Base-by-base conservation (phyloP, 2,329 filamentous ascomycete genomes). In the Xylaria polymorpha region DNA sequence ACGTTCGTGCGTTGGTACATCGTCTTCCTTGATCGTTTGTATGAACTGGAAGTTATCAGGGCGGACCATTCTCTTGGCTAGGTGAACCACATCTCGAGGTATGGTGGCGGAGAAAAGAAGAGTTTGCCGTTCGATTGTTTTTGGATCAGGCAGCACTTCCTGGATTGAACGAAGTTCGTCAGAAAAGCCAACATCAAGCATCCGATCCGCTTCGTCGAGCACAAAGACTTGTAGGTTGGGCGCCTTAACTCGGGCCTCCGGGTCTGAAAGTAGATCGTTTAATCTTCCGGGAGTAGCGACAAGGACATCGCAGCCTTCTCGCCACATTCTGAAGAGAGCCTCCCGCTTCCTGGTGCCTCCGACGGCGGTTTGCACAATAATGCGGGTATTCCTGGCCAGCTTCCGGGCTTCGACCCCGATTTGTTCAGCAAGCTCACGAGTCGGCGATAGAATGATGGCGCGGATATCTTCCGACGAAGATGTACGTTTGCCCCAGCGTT, bases 31-130 rank as follows among this genome's bases (percentile, higher is more conserved):
- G 69, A 99, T 92, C n/a, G 94, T 97, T 80, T 95, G 92, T 69
- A 98, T 89, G 76, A 96, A 97, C 78, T 97, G 89, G 80, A 97
- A 98, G 74, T 93, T 87, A 69, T 86, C 84, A 1, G 88, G 87
- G 78, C 94, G 93, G 79, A 98, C 91, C 73, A 93, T 94, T 73
- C 84, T 82, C 68, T 91, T 88, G 48, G 97, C 95, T 58, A 98
- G 87, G 51, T 87, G 82, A 73, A 97, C 90, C 53, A 99, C 95
- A 71, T 94, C 89, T 68, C 87, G 86, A 55, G 95, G 94, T 39
- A 99, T 92, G 12, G 96, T 99, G 53, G 96, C 96, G 15, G 95
- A 98, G 80, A 97, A 98, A 81, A 99, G 91, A 76, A 99, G 89
- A 7, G 94, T 98, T 80, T 99, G 96, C 59, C 95, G 90, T 63